A percentile compares a stretch with the other conserved stretches of the same genome.
phyloP scores from a whole-genome alignment of 2,329 filamentous ascomycete species.

The Stachybotrys chartarum region DNA sequence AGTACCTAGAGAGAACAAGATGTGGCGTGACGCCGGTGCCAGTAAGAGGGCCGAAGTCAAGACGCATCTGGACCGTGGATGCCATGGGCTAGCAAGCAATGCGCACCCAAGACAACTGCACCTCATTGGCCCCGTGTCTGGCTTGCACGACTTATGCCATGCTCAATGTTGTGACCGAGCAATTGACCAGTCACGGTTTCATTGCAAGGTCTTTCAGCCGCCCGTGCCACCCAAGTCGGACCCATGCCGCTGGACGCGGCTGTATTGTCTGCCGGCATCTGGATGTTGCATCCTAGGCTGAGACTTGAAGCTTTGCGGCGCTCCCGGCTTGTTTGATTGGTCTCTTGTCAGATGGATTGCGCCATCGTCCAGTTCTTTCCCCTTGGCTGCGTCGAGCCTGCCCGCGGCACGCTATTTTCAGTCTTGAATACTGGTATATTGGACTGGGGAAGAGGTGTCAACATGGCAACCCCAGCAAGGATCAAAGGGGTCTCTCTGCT shows the following conservation, averaged over 20 bases:
- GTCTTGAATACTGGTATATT: not conserved
- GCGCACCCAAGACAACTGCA: not conserved
- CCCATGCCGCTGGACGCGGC: not conserved
- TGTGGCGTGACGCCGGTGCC: not conserved
- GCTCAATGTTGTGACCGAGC: not conserved
- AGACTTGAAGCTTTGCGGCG: too few species aligned
- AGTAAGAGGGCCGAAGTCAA: not conserved
- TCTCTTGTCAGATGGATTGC: not conserved
- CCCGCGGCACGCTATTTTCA: not conserved
- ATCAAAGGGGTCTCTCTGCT: not conserved
- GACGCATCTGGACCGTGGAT: not conserved
- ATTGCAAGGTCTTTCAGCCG: not conserved
- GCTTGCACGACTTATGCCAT: not conserved
- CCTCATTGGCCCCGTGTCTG: not conserved
- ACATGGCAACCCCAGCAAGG: not conserved
- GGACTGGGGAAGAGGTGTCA: not conserved
- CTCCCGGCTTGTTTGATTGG: too few species aligned
- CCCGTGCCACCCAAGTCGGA: not conserved
- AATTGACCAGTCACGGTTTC: not conserved
- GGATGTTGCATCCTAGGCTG: not conserved
- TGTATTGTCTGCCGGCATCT: not conserved
- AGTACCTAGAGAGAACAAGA: not conserved
- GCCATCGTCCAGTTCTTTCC: not conserved
- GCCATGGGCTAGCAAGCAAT: not conserved
- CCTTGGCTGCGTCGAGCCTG: not conserved